phyloP scores from a whole-genome alignment of 306 rosid species.

The Fragaria ananassa region DNA sequence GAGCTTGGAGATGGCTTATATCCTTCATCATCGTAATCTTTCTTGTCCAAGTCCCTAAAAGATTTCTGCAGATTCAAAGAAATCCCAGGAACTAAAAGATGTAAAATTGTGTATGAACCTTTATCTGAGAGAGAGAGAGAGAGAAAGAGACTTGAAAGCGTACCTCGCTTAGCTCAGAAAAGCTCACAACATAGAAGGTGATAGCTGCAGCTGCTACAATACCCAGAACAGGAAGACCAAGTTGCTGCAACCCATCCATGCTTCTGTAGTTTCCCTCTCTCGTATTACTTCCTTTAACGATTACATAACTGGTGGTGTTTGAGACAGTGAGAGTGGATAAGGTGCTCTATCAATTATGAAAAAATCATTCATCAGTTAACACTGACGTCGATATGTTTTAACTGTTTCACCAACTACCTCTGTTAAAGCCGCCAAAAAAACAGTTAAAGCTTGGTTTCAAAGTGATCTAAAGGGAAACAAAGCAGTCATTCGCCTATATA shows the following conservation, averaged over 20 bases:
- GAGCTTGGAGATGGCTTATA: slow-evolving; percentile 52
- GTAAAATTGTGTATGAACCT: not conserved
- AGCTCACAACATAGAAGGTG: slow-evolving; percentile 76
- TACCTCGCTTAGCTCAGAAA: slow-evolving; percentile 66
- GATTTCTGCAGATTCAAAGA: slow-evolving; percentile 46
- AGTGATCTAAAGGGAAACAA: not conserved
- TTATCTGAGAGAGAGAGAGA: not conserved
- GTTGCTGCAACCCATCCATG: slow-evolving; percentile 51
- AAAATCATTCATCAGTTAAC: not conserved
- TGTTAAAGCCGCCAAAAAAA: not conserved
- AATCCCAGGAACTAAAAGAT: not conserved
- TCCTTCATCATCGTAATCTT: slow-evolving; percentile 43
- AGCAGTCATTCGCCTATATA: not conserved
- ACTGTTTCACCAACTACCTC: not conserved
- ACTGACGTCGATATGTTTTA: not conserved
- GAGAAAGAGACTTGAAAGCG: not conserved
- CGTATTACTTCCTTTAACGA: not conserved
- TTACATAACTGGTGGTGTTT: not conserved
- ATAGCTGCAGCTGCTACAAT: slow-evolving; percentile 70
- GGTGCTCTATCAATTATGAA: not conserved
- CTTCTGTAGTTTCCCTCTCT: not conserved
- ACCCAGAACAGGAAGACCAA: slow-evolving; percentile 60
- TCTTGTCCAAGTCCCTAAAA: slow-evolving; percentile 45
- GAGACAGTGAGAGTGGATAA: slow-evolving; percentile 10
- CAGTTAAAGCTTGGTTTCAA: not conserved